phyloP scores from a whole-genome alignment of 345 rosid species.

The Moringa oleifera region DNA sequence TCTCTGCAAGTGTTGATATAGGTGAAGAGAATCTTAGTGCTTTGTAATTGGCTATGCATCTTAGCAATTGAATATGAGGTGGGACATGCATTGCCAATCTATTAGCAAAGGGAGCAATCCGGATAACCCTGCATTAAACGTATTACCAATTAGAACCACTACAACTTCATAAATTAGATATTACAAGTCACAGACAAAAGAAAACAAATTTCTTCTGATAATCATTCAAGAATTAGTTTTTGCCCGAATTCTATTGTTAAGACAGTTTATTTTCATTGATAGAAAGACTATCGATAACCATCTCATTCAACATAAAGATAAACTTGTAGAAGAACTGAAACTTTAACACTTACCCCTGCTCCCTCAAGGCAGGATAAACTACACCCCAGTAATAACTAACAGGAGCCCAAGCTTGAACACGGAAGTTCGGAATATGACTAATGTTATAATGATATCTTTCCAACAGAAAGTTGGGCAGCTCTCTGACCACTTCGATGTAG shows the following conservation, averaged over 20 bases:
- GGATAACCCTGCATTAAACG: conserved; percentile 61
- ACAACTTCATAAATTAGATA: background rate
- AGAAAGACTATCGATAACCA: background rate
- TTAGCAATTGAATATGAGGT: conserved; percentile 68
- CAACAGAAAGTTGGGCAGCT: conserved; percentile 65
- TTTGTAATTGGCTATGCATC: conserved; percentile 84
- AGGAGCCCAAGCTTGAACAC: conserved; percentile 79
- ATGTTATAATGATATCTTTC: conserved; percentile 50
- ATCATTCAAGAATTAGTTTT: background rate
- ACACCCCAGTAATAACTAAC: conserved; percentile 54
- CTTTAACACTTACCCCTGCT: conserved; percentile 55
- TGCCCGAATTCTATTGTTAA: background rate
- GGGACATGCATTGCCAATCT: conserved; percentile 96
- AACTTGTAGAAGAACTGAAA: background rate
- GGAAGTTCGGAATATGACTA: conserved; percentile 55
- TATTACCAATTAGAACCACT: background rate
- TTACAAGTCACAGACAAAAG: too few species aligned
- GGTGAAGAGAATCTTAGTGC: conserved; percentile 71
- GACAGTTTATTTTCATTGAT: background rate
- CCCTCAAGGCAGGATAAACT: conserved; percentile 61
- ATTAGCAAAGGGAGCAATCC: conserved; percentile 88
- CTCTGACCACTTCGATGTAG: conserved; percentile 63
- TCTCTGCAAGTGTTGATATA: conserved; percentile 55
- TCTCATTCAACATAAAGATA: background rate
- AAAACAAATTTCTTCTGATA: background rate